Evolutionary conservation across 2,329 filamentous ascomycete species (phyloP).

Genomic region (Exophiala sp.): DNA sequence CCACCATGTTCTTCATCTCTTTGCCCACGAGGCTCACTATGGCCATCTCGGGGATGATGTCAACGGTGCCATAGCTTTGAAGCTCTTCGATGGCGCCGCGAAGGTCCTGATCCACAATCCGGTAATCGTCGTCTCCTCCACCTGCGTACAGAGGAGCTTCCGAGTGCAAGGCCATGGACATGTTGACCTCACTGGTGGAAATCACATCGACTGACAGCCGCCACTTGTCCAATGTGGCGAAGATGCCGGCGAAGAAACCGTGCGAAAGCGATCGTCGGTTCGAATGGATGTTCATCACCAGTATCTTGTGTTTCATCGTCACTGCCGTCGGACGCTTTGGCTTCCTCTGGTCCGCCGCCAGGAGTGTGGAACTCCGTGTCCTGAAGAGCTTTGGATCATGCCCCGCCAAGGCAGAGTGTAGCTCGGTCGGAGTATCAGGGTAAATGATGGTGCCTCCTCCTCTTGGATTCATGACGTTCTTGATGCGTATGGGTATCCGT

Average conservation of each 20-base stretch:
- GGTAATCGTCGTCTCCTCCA: slow-evolving; percentile 45
- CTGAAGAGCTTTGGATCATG: slow-evolving; percentile 47
- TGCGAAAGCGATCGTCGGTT: slow-evolving; percentile 96
- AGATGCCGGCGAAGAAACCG: slow-evolving; percentile 92
- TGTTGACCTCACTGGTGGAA: slow-evolving; percentile 92
- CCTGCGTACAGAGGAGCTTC: slow-evolving; percentile 57
- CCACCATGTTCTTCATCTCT: slow-evolving; percentile 97
- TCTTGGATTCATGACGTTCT: slow-evolving; percentile 66
- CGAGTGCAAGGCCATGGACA: slow-evolving; percentile 92
- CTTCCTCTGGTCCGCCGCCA: slow-evolving; percentile 49
- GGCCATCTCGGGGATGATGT: slow-evolving; percentile 86
- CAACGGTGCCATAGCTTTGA: slow-evolving; percentile 79
- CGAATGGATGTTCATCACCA: slow-evolving; percentile 95
- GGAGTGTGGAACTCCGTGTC: slow-evolving; percentile 45
- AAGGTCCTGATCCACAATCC: slow-evolving; percentile 61
- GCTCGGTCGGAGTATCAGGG: slow-evolving; percentile 63
- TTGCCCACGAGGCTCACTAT: slow-evolving; percentile 92
- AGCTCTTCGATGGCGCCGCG: slow-evolving; percentile 67
- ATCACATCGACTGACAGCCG: slow-evolving; percentile 92
- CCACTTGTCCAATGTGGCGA: slow-evolving; percentile 82
- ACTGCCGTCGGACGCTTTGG: slow-evolving; percentile 81
- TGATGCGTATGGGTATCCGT: slow-evolving; percentile 64
- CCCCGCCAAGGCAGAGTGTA: slow-evolving; percentile 42
- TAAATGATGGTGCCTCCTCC: slow-evolving; percentile 64
- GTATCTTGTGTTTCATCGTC: slow-evolving; percentile 95